Base-by-base conservation (phyloP, 2,329 filamentous ascomycete species). In the Beauveria varroae region DNA sequence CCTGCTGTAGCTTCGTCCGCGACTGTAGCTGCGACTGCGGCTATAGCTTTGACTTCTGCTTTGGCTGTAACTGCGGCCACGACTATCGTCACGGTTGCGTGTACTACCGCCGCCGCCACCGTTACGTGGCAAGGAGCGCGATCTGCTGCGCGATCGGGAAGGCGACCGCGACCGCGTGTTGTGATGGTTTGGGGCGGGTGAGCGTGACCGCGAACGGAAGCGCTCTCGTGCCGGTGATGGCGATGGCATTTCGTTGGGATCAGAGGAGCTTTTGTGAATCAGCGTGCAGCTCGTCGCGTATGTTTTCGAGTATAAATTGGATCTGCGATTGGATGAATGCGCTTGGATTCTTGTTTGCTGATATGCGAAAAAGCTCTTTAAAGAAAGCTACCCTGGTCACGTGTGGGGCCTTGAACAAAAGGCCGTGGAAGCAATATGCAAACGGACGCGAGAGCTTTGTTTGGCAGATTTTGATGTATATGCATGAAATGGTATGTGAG, bases 191-290 rank as follows among this genome's bases (percentile, higher is more conserved):
- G 37, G 16, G 4, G 24, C 40, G 9, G 46, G 8, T 24, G 75
- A 76, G 55, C 72, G 72, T 40, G 75, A 71, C 40, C 67, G 65
- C n/a, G 74, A 74, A 61, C 70, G 69, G 41, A 68, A 60, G 12
- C 70, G 73, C 61, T 67, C 70, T 43, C 69, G 67, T n/a, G 73
- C 72, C 24, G 71, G 69, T 37, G 71, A 73, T 37, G 37, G 37
- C 24, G 60, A 57, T 3, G 47, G 20, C 60, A 62, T 62, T 10
- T 9, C 43, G 30, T 22, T 18, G 3, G 18, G 24, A 18, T 12
- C 34, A 6, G 3, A 59, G 18, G 22, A 40, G 8, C 5, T 18
- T 16, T 2, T 30, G n/a, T 24, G 34, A 10, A 9, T 52, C 26
- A 34, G 40, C 34, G 6, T 6, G 30, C 22, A 57, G 44, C 55